Evolutionary conservation across 176 grass and related monocot genomes (phyloP), one percentile per base, ranked within the genome.

Genomic region (Oropetium thomaeum): DNA sequence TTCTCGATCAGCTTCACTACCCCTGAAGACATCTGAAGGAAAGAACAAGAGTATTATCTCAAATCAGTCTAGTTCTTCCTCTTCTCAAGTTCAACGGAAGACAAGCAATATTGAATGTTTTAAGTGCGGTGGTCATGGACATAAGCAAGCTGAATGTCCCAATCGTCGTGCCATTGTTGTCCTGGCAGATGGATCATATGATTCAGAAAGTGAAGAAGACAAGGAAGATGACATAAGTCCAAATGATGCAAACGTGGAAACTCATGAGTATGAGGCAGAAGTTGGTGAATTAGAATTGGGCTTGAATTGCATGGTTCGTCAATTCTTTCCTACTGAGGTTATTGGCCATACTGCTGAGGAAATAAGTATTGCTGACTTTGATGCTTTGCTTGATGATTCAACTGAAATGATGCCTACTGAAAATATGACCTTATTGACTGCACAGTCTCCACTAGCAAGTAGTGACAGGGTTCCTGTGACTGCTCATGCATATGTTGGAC

Each of bases 341-440:
- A n/a, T n/a, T n/a, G n/a, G n/a, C n/a, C n/a, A n/a, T n/a, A n/a
- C 15, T 17, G 38, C 0, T 0, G 8, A 19, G 2, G 27, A 69
- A 30, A 69, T 49, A 12, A 69, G 42, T 31, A 5, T 25, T 69
- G 67, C 15, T 69, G 67, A 69, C 49, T 69, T 69, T 69, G 66
- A 69, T 48, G 66, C 10, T 0, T 15, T 70, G 67, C 28, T 49
- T 32, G 8, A 4, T 32, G 43, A 51, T 70, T 51, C n/a, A n/a
- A n/a, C n/a, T n/a, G n/a, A n/a, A n/a, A n/a, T n/a, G n/a, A n/a
- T n/a, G n/a, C n/a, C n/a, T n/a, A n/a, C n/a, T n/a, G n/a, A n/a
- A n/a, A n/a, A n/a, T 65, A 40, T 1, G 1, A 26, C 10, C 11
- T 65, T 65, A 40, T 3, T 65, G 35, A n/a, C 37, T 65, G 35